A percentile compares a stretch with the other conserved stretches of the same genome.
These are phyloP conservation scores for Lodderomyces jiufengensis DNA, from an alignment of 1,139 yeast species.

Conservation along the genomic window DNA sequence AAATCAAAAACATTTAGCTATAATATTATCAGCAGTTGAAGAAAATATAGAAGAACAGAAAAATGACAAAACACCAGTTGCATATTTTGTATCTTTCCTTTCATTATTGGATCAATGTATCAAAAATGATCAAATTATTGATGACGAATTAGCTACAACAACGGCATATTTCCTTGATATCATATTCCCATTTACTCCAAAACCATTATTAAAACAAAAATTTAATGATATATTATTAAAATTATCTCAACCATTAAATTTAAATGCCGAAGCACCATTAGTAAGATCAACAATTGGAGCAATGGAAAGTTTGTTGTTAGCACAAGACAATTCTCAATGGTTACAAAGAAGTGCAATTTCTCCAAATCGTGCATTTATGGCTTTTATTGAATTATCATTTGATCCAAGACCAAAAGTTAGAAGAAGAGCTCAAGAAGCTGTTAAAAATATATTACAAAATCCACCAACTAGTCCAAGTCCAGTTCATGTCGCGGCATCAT, in stretches of 20 bases:
- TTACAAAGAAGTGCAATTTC: conserved; percentile 50
- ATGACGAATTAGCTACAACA: conserved; percentile 63
- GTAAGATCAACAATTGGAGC: conserved; percentile 83
- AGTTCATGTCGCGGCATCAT: conserved; percentile 64
- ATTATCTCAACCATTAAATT: conserved; percentile 76
- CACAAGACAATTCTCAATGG: conserved; percentile 85
- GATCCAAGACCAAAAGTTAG: conserved; percentile 96
- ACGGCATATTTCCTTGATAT: conserved; percentile 81
- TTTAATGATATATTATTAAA: conserved; percentile 75
- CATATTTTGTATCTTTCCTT: conserved; percentile 81
- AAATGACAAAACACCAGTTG: conserved; percentile 57
- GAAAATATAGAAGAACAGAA: conserved; percentile 77
- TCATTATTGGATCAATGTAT: conserved; percentile 78
- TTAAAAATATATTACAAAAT: conserved; percentile 53
- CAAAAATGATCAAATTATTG: conserved; percentile 49
- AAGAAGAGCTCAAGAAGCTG: conserved; percentile 90
- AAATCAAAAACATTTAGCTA: conserved; percentile 72
- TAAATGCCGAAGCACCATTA: conserved; percentile 78
- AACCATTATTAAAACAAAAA: conserved; percentile 61
- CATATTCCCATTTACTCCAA: conserved; percentile 72
- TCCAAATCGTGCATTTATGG: conserved; percentile 79
- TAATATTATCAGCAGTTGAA: conserved; percentile 84
- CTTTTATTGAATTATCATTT: conserved; percentile 71
- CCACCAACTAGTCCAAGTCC: conserved; percentile 84
- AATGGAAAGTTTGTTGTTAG: conserved; percentile 70